Percentiles rank a stretch among this genome's conserved stretches.
These are phyloP conservation scores for Ophidiomyces ophidiicola DNA, from an alignment of 2,329 filamentous ascomycete species.

Conservation along the genomic window DNA sequence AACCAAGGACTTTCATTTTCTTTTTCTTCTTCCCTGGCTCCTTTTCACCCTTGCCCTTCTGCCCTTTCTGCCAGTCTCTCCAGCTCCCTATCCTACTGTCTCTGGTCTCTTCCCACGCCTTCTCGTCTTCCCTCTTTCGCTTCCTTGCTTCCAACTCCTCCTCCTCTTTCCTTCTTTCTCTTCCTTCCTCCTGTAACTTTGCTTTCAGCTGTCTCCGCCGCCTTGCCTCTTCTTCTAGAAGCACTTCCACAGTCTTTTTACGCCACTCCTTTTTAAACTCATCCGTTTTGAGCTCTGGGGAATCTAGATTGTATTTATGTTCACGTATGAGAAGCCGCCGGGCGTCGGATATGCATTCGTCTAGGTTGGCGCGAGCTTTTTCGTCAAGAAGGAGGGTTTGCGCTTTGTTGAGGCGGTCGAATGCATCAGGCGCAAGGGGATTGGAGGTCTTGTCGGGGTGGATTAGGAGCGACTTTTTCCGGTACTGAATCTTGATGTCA, in stretches of 20 bases:
- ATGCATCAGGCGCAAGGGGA: conserved; percentile 79
- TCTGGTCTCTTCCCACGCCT: conserved; percentile 87
- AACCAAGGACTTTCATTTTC: conserved; percentile 39
- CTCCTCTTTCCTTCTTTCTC: conserved; percentile 74
- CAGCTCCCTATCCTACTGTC: conserved; percentile 89
- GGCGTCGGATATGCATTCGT: conserved; percentile 92
- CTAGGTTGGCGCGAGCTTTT: conserved; percentile 72
- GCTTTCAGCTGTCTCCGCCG: conserved; percentile 76
- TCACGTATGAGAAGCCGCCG: conserved; percentile 90
- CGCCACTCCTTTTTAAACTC: conserved; percentile 79
- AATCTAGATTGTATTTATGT: conserved; percentile 83
- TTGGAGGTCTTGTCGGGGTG: conserved; percentile 97
- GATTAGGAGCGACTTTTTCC: conserved; percentile 96
- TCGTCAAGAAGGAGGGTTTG: conserved; percentile 87
- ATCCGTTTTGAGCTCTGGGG: conserved; percentile 65
- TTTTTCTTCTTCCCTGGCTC: conserved; percentile 52
- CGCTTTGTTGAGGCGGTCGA: conserved; percentile 91
- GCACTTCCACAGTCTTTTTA: conserved; percentile 75
- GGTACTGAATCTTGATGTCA: conserved; percentile 89
- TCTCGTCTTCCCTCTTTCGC: conserved; percentile 79
- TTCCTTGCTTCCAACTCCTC: conserved; percentile 71
- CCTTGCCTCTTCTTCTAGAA: conserved; percentile 85
- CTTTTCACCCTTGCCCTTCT: conserved; percentile 37
- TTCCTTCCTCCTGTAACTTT: conserved; percentile 90
- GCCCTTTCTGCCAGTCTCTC: conserved; percentile 73